Evolutionary conservation across 176 grass and related monocot genomes (phyloP), one percentile per base, ranked within the genome.

Genomic region (Guadua angustifolia): DNA sequence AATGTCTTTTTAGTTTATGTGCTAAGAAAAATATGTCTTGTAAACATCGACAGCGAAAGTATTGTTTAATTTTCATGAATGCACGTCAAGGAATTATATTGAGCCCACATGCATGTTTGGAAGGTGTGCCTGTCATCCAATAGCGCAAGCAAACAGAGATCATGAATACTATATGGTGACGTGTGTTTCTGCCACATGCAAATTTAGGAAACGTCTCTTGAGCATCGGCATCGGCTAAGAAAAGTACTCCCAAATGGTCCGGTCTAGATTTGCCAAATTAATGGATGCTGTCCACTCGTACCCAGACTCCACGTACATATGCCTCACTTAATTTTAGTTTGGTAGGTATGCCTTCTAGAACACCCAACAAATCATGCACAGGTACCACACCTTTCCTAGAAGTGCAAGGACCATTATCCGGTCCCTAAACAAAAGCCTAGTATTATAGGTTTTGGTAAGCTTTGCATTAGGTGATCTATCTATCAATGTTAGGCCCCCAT

Each of bases 291-390:
- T 71, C 38, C 2, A 14, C 36, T 71, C 8, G 16, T 60, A 45
- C 16, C 66, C 19, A 58, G n/a, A 57, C 55, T 57, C 4, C 21
- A 58, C 8, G 0, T 0, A 22, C 3, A 10, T 22, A 22, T 0
- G 55, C 7, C 0, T 7, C 11, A 26, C 5, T 15, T 62, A 6
- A 51, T 51, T 5, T 29, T 62, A 0, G 59, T 15, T 62, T 60
- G 68, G 43, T 74, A 74, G 57, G 53, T 65, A 73, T 12, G 13
- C 56, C 81, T 73, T 73, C 80, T 73, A 63, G 81, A 74, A 83
- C 25, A 36, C 42, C 43, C 29, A 83, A 74, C 56, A 47, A 44
- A 42, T 26, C 22, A 47, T 36, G 32, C 39, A 50, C 17, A 21
- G 47, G 35, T 36, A 36, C 35, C 29, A 29, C 29, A 29, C 29